A percentile compares a stretch with the other conserved stretches of the same genome.
These are phyloP conservation scores for Neurospora sp. DNA, from an alignment of 495 filamentous ascomycete species.

Conservation along the genomic window DNA sequence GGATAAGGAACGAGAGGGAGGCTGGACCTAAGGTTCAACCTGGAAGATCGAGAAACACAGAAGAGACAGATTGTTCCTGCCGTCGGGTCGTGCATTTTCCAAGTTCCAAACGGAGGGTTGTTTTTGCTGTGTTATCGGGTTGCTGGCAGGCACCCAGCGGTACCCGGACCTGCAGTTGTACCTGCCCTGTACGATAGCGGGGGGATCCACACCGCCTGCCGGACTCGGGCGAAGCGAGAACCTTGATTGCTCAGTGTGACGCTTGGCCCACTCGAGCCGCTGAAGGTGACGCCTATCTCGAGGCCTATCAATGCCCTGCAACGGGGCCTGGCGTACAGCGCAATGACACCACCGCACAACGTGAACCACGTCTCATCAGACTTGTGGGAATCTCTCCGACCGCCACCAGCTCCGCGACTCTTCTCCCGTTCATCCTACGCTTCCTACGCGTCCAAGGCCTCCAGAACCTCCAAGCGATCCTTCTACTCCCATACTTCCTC, in stretches of 20 bases:
- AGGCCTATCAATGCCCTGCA: not conserved
- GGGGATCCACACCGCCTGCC: not conserved
- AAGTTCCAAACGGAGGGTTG: not conserved
- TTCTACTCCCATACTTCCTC: conserved; percentile 34
- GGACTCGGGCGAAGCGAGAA: not conserved
- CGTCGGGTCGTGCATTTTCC: not conserved
- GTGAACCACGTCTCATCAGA: not conserved
- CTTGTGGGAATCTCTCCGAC: conserved; percentile 9
- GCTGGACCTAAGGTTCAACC: not conserved
- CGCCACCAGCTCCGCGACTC: conserved; percentile 29
- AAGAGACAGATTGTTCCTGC: not conserved
- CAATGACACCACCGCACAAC: not conserved
- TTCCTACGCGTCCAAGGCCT: not conserved
- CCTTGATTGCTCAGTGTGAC: not conserved
- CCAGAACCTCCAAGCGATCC: conserved; percentile 27
- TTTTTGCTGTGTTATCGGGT: not conserved
- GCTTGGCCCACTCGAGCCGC: not conserved
- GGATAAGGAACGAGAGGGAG: not conserved
- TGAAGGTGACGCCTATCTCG: not conserved
- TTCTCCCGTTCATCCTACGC: conserved; percentile 34
- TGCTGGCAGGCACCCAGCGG: not conserved
- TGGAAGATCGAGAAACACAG: not conserved
- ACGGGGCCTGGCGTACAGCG: not conserved
- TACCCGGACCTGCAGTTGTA: not conserved
- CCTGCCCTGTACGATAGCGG: not conserved